Evolutionary conservation across 106 monocot genomes (phyloP).

Genomic region (Platanthera zijinensis): DNA sequence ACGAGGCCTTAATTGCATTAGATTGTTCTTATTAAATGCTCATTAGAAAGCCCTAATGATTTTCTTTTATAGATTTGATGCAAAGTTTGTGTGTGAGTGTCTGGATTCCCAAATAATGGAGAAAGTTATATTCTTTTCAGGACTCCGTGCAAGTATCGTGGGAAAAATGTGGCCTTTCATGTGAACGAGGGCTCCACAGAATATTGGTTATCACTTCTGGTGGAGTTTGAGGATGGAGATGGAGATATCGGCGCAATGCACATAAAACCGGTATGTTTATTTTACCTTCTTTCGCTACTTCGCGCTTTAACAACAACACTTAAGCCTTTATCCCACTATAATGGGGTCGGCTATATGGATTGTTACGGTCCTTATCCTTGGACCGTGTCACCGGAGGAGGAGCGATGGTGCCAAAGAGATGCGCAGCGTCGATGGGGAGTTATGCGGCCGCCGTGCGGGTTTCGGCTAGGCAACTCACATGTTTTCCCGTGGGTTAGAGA

Average conservation of each 20-base stretch:
- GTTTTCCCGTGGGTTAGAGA: too few species aligned
- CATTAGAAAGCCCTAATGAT: not conserved
- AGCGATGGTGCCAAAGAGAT: too few species aligned
- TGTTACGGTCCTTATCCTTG: not conserved
- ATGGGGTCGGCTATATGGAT: not conserved
- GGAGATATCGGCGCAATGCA: constrained; percentile 93
- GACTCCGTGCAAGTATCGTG: constrained; percentile 73
- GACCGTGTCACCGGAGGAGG: not conserved
- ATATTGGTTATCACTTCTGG: constrained; percentile 87
- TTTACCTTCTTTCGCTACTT: not conserved
- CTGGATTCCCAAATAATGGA: not conserved
- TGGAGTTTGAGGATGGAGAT: constrained; percentile 93
- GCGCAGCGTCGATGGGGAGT: too few species aligned
- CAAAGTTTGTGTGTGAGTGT: not conserved
- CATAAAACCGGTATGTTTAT: constrained; percentile 47
- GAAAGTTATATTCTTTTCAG: constrained; percentile 19
- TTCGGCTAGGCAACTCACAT: too few species aligned
- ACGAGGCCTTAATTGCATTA: not conserved
- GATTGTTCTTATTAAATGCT: not conserved
- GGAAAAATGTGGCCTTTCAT: constrained; percentile 81
- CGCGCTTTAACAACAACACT: not conserved
- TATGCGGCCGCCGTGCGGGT: too few species aligned
- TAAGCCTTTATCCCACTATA: not conserved
- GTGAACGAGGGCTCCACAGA: constrained; percentile 95
- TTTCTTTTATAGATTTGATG: not conserved